Evolutionary conservation across 2,329 filamentous ascomycete species (phyloP), one percentile per base, ranked within the genome.

Genomic region (Aspergillus tanneri): DNA sequence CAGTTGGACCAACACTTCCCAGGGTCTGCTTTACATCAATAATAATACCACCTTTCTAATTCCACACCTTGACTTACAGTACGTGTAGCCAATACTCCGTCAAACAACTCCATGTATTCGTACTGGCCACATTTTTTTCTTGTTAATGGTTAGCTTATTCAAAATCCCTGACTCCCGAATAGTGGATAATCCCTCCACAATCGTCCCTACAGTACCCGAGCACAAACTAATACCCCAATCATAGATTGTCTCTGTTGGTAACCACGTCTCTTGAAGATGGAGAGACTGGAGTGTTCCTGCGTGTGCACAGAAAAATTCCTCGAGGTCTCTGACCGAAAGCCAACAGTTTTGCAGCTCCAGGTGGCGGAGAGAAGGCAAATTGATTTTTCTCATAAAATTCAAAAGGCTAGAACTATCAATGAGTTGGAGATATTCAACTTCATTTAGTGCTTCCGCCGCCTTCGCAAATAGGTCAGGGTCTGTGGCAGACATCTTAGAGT

Each of bases 261-360:
- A 7, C 36, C 41, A 41, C 28, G 22, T 44, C 25, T 45, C 42
- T 24, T 45, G 12, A n/a, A 45, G 22, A 32, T 49, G 42, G 5
- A 49, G 11, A 27, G 23, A 39, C 12, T 14, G 36, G n/a, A 45
- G 34, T 19, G 19, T 39, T 25, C 21, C 18, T 40, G 40, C 36
- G 23, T 49, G 42, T 25, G 11, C 5, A 16, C 16, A 3, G 34
- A 49, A 16, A 24, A 49, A 49, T 36, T 28, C 6, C 24, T 41
- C 36, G 22, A 49, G 47, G 19, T 49, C 47, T 41, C 18, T 16
- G n/a, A 37, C 24, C 23, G 21, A 44, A n/a, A 49, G 42, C 34
- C 41, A 45, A 19, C 41, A 45, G 8, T 24, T 49, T 23, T 9
- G 41, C 22, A 49, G 27, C 22, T 45, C 36, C 7, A 49, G 35